Conservation (phyloP, 345 rosid genomes). For the Theobroma cacao region DNA sequence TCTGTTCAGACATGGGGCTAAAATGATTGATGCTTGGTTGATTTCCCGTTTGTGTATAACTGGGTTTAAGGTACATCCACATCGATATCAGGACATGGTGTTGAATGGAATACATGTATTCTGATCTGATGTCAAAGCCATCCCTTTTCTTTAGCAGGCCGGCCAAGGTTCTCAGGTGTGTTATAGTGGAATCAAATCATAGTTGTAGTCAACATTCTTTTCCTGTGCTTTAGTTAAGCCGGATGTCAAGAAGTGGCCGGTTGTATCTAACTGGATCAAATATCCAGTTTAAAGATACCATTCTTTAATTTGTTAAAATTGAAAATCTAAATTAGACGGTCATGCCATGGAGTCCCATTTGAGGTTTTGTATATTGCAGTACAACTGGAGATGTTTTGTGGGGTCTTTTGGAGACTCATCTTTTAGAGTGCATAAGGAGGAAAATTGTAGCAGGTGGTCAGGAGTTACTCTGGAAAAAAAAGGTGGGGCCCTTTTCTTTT, state of each 20-base stretch:
- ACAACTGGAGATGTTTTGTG: background rate
- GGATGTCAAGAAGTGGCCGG: background rate
- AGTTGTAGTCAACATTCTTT: conserved; percentile 10
- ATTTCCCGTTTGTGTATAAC: background rate
- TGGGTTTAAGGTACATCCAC: conserved; percentile 2
- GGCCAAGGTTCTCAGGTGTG: conserved; percentile 3
- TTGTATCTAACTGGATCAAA: background rate
- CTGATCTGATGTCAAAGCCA: background rate
- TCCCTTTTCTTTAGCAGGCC: background rate
- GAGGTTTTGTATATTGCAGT: background rate
- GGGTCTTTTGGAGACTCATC: background rate
- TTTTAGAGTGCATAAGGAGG: background rate
- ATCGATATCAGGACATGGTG: background rate
- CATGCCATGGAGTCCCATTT: background rate
- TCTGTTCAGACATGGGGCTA: background rate
- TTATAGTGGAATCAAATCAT: background rate
- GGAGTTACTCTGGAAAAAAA: background rate
- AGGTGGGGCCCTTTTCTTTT: background rate
- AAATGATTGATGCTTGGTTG: background rate
- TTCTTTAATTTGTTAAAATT: background rate
- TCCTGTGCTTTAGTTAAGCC: background rate
- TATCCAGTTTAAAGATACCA: background rate
- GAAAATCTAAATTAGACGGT: background rate
- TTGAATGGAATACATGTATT: background rate
- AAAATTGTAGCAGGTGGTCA: background rate